phyloP scores from a whole-genome alignment of 257 asterid species.

The Plantago ovata region DNA sequence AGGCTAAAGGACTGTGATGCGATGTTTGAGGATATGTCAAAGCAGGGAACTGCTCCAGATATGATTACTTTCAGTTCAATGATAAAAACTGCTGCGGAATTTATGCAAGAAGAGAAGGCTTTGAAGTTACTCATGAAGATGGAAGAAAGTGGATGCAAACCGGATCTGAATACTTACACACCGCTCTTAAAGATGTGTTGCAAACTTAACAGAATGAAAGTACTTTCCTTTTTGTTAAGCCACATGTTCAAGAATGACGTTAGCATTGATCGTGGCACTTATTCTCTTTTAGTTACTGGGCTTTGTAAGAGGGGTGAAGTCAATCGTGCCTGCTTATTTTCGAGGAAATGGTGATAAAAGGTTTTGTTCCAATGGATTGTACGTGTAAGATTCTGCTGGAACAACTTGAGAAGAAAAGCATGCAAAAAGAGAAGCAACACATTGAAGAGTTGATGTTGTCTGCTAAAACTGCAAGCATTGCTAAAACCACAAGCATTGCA shows the following conservation, averaged over 20 bases:
- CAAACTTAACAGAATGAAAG: slow-evolving; percentile 69
- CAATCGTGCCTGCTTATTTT: slow-evolving; percentile 60
- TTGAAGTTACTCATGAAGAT: slow-evolving; percentile 50
- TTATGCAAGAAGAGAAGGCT: slow-evolving; percentile 76
- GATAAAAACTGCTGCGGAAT: slow-evolving; percentile 42
- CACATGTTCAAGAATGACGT: slow-evolving; percentile 80
- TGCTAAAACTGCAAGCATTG: slow-evolving; percentile 20
- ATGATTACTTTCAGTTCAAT: slow-evolving; percentile 48
- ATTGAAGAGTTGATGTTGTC: slow-evolving; percentile 50
- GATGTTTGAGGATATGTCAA: slow-evolving; percentile 74
- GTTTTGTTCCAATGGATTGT: slow-evolving; percentile 55
- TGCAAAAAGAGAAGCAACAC: slow-evolving; percentile 37
- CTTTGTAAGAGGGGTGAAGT: slow-evolving; percentile 49
- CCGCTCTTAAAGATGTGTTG: slow-evolving; percentile 93
- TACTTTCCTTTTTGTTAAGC: slow-evolving; percentile 61
- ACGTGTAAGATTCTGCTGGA: slow-evolving; percentile 39
- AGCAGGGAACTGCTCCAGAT: slow-evolving; percentile 60
- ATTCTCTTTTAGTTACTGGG: slow-evolving; percentile 54
- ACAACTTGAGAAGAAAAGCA: slow-evolving; percentile 49
- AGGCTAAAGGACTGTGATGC: slow-evolving; percentile 64
- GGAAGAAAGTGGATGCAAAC: slow-evolving; percentile 64
- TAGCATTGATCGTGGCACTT: slow-evolving; percentile 63
- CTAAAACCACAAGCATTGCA: too few relatives aligned
- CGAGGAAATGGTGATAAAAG: slow-evolving; percentile 61
- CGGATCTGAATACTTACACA: slow-evolving; percentile 55